phyloP scores from a whole-genome alignment of 1,139 yeast genomes.

The Arxiozyma slooffiae region DNA sequence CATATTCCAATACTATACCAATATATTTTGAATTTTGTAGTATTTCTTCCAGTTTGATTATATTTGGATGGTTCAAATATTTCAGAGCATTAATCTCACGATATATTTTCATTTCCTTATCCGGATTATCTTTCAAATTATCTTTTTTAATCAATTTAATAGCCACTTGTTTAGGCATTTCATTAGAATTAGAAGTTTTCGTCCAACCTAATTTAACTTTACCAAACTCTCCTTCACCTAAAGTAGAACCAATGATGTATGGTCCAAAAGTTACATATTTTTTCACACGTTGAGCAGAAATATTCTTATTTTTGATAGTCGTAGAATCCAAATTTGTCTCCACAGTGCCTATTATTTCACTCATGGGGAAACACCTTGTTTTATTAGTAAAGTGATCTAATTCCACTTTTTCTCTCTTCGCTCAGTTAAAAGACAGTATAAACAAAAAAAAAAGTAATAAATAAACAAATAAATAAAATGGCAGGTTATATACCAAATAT shows the following conservation, averaged over 20 bases:
- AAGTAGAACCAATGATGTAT: slow-evolving; percentile 78
- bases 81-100: slow-evolving; percentile 88
- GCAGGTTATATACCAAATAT: too few relatives aligned
- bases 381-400: neutral
- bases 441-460: neutral
- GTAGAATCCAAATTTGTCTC: neutral
- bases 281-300: slow-evolving; percentile 10
- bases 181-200: slow-evolving; percentile 8
- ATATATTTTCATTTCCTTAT: slow-evolving; percentile 78
- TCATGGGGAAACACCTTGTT: neutral
- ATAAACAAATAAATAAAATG: neutral
- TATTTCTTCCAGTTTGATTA: slow-evolving; percentile 83
- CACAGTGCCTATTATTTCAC: neutral
- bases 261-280: slow-evolving; percentile 63
- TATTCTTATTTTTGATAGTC: neutral
- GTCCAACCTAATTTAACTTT: slow-evolving; percentile 97
- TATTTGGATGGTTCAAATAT: slow-evolving; percentile 82
- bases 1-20: slow-evolving; percentile 92
- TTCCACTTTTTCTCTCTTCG: neutral
- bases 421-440: neutral
- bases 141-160: slow-evolving; percentile 85
- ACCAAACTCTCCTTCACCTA: slow-evolving; percentile 98
- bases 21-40: slow-evolving; percentile 89
- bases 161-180: slow-evolving; percentile 64
- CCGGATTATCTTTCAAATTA: slow-evolving; percentile 71